A percentile compares a stretch with the other conserved stretches of the same genome.
phyloP scores from a whole-genome alignment of 2,329 filamentous ascomycete genomes.

The Verticillium zaregamsianum region DNA sequence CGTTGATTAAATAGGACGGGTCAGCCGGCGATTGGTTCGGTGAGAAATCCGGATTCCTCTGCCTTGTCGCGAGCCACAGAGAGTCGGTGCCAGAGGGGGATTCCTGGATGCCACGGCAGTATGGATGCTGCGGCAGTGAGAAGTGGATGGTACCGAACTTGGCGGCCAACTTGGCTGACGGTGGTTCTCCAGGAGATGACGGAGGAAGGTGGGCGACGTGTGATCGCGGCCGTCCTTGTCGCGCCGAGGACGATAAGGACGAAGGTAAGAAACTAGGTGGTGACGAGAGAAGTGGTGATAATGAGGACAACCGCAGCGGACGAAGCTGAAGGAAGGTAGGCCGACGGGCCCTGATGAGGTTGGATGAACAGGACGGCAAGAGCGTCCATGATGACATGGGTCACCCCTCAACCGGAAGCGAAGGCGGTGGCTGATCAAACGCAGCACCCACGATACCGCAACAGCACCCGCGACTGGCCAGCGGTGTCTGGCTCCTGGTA shows the following conservation, averaged over 20 bases:
- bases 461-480: neutral
- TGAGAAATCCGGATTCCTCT: neutral
- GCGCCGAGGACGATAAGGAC: neutral
- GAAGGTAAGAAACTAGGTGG: neutral
- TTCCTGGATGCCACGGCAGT: neutral
- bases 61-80: neutral
- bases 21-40: neutral
- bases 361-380: neutral
- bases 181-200: neutral
- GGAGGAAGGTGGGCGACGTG: neutral
- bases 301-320: neutral
- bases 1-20: neutral
- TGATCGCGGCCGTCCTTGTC: neutral
- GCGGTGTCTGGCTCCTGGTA: neutral
- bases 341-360: neutral
- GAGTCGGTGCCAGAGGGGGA: neutral
- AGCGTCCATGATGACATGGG: neutral
- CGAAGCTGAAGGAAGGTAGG: neutral
- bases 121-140: neutral
- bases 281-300: neutral
- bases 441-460: neutral
- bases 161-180: slow-evolving; percentile 1
- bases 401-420: neutral
- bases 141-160: neutral
- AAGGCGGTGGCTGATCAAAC: neutral